A percentile compares a stretch with the other conserved stretches of the same genome.
phyloP scores from a whole-genome alignment of 306 rosid species.

The Castanopsis chinensis region DNA sequence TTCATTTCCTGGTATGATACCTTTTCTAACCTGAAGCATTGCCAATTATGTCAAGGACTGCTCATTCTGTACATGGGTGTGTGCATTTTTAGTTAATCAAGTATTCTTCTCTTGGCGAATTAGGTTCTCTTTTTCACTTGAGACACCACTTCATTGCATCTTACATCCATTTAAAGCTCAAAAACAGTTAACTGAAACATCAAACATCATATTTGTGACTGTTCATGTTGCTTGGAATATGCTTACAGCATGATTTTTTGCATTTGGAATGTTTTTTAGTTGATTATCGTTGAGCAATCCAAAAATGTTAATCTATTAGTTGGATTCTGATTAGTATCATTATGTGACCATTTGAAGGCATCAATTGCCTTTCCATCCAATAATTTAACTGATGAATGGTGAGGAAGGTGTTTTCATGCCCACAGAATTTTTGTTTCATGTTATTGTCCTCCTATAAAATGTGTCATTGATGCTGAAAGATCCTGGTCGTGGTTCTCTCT shows the following conservation, averaged over 20 bases:
- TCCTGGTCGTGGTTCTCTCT: constrained; percentile 5
- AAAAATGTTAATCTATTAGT: background rate
- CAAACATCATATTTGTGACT: background rate
- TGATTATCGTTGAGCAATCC: background rate
- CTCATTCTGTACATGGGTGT: background rate
- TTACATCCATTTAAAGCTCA: background rate
- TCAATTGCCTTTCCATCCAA: background rate
- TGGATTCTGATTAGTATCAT: background rate
- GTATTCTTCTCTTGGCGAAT: background rate
- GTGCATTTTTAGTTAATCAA: background rate
- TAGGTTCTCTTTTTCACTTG: background rate
- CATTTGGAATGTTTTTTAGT: background rate
- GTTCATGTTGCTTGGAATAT: background rate
- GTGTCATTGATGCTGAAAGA: constrained; percentile 7
- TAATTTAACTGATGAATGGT: background rate
- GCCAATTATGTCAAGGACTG: background rate
- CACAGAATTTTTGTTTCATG: background rate
- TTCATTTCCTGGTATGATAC: constrained; percentile 51
- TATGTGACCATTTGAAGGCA: background rate
- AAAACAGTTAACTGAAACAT: background rate
- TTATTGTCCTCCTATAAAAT: background rate
- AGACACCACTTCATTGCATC: background rate
- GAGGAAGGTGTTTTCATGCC: background rate
- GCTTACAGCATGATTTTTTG: background rate
- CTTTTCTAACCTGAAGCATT: background rate